Conservation (phyloP, 371 early-diverging fungal genomes). For the Capillidium heterosporum region DNA sequence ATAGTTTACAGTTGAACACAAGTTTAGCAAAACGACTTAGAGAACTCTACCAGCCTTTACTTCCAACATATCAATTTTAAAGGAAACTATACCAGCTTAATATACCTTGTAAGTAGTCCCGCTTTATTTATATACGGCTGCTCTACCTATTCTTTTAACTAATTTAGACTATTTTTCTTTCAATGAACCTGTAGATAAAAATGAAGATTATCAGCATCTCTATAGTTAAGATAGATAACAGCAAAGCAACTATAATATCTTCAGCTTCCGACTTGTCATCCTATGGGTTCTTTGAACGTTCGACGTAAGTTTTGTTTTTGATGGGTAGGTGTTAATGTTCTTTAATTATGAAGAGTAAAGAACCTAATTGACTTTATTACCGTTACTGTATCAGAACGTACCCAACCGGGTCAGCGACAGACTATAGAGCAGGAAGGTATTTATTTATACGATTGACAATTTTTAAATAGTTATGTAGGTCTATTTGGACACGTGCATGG, state of each 20-base stretch:
- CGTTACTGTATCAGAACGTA: slow-evolving; percentile 72
- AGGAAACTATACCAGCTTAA: no score
- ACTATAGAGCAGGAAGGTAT: slow-evolving; percentile 71
- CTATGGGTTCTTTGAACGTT: slow-evolving; percentile 78
- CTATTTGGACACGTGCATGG: slow-evolving; percentile 70
- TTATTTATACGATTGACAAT: slow-evolving; percentile 5
- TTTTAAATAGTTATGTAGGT: slow-evolving; percentile 26
- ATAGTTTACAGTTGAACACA: no score
- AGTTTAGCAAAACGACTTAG: no score
- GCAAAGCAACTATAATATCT: slow-evolving; percentile 24
- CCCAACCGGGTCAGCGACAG: slow-evolving; percentile 60
- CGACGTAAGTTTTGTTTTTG: slow-evolving; percentile 32
- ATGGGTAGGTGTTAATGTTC: not conserved
- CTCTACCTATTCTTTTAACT: no score
- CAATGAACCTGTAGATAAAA: not conserved
- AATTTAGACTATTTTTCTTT: no score
- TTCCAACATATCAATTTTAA: no score
- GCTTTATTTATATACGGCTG: no score
- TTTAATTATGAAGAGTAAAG: slow-evolving; percentile 39
- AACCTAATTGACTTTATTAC: slow-evolving; percentile 82
- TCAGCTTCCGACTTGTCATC: slow-evolving; percentile 55
- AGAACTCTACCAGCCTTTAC: no score
- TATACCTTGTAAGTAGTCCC: no score
- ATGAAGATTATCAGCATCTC: slow-evolving; percentile 14
- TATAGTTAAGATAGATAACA: slow-evolving; percentile 4